phyloP scores from a whole-genome alignment of 352 stramenopile species.

The Globisporangium spinosum region DNA sequence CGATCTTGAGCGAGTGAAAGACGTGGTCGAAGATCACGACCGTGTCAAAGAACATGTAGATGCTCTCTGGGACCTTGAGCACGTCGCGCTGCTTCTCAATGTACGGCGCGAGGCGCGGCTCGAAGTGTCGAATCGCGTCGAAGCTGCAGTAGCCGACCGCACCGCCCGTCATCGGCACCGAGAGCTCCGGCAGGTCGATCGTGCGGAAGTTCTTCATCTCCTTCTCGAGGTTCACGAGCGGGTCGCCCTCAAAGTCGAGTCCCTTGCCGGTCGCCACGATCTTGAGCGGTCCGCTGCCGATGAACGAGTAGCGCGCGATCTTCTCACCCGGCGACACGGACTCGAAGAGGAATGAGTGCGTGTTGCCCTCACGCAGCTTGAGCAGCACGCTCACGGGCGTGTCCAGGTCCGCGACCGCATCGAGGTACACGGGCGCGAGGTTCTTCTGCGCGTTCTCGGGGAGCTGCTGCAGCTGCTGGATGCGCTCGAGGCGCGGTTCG shows the following conservation, averaged over 20 bases:
- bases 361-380: constrained; percentile 74
- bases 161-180: constrained; percentile 82
- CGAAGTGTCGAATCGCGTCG: constrained; percentile 87
- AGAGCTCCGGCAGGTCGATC: constrained; percentile 66
- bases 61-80: constrained; percentile 80
- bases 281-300: constrained; percentile 80
- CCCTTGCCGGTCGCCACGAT: constrained; percentile 65
- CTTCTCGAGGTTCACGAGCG: constrained; percentile 69
- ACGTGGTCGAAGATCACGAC: constrained; percentile 89
- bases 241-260: constrained; percentile 58
- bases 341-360: constrained; percentile 86
- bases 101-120: constrained; percentile 76
- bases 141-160: constrained; percentile 88
- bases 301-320: constrained; percentile 88
- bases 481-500: constrained; percentile 54
- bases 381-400: constrained; percentile 87
- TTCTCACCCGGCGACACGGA: constrained; percentile 82
- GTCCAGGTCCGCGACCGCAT: constrained; percentile 82
- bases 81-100: constrained; percentile 76
- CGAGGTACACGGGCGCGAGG: constrained; percentile 81
- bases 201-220: constrained; percentile 77
- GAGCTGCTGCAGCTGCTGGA: constrained; percentile 51
- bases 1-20: constrained; percentile 88
- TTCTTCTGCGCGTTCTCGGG: constrained; percentile 76
- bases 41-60: constrained; percentile 91